These are phyloP conservation scores for Calonectria pauciramosa DNA, from an alignment of 2,329 filamentous ascomycete species.

Conservation along the genomic window DNA sequence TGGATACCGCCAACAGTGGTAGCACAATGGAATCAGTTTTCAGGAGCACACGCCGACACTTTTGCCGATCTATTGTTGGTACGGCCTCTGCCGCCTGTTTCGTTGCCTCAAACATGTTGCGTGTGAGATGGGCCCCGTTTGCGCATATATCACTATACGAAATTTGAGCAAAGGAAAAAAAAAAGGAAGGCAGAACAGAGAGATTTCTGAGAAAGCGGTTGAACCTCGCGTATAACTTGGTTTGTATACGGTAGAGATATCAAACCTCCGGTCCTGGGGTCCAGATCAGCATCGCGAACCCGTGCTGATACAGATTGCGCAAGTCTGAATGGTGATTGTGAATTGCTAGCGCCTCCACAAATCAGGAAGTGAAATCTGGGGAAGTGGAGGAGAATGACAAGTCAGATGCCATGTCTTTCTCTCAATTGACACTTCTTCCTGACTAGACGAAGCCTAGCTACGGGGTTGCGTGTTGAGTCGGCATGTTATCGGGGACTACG, in stretches of 20 bases:
- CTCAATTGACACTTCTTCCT: not conserved
- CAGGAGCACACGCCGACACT: constrained; percentile 6
- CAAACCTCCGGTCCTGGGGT: not conserved
- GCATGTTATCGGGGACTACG: not conserved
- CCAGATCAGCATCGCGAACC: not conserved
- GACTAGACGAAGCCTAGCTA: not conserved
- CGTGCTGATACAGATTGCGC: not conserved
- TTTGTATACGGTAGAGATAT: not conserved
- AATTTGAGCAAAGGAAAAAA: too few species aligned
- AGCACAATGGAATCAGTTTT: constrained; percentile 32
- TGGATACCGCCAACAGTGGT: constrained; percentile 26
- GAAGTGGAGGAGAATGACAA: not conserved
- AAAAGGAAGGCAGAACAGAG: too few species aligned
- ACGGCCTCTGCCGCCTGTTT: constrained; percentile 24
- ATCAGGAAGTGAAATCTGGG: not conserved
- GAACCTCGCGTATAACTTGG: not conserved
- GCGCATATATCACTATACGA: not conserved
- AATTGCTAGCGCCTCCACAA: not conserved
- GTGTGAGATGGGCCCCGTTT: not conserved
- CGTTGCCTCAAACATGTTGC: constrained; percentile 31
- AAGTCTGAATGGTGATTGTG: not conserved
- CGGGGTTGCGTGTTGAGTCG: not conserved
- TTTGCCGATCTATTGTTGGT: constrained; percentile 1
- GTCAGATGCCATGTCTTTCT: not conserved
- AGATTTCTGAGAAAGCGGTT: not conserved